phyloP scores from a whole-genome alignment of 73 alveolate genomes.

The Tetrahymena thermophila region DNA sequence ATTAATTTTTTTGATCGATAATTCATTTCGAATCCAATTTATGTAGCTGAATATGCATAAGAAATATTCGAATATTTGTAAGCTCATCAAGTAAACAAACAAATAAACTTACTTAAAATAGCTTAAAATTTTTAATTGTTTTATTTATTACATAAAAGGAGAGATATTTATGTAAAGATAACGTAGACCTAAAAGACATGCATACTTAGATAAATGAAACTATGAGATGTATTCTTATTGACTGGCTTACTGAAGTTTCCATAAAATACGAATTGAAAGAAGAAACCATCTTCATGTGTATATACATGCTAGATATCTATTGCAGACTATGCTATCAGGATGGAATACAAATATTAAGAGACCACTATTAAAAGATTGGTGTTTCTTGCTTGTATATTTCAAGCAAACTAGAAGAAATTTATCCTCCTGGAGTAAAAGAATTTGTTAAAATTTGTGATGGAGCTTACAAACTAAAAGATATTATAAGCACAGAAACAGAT shows the following conservation, averaged over 20 bases:
- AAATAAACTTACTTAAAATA: neutral
- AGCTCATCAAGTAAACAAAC: neutral
- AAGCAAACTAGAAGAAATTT: slow-evolving; percentile 91
- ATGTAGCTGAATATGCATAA: neutral
- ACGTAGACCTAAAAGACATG: neutral
- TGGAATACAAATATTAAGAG: slow-evolving; percentile 5
- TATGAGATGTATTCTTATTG: neutral
- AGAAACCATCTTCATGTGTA: neutral
- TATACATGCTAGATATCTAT: neutral
- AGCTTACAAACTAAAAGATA: slow-evolving; percentile 78
- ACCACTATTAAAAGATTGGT: slow-evolving; percentile 73
- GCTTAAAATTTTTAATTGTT: neutral
- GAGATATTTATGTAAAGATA: neutral
- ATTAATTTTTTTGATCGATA: neutral
- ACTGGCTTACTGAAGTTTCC: neutral
- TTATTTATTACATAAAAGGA: neutral
- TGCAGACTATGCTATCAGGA: neutral
- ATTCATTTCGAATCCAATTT: neutral
- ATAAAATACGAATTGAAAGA: neutral
- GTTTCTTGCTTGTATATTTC: slow-evolving; percentile 87
- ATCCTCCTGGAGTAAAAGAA: slow-evolving; percentile 88
- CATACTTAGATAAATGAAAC: neutral
- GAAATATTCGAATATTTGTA: neutral
- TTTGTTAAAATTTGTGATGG: slow-evolving; percentile 86
- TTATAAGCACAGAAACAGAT: slow-evolving; percentile 63